phyloP scores from a whole-genome alignment of 768 basidiomycete genomes.

The Holtermanniella nyarrowii region DNA sequence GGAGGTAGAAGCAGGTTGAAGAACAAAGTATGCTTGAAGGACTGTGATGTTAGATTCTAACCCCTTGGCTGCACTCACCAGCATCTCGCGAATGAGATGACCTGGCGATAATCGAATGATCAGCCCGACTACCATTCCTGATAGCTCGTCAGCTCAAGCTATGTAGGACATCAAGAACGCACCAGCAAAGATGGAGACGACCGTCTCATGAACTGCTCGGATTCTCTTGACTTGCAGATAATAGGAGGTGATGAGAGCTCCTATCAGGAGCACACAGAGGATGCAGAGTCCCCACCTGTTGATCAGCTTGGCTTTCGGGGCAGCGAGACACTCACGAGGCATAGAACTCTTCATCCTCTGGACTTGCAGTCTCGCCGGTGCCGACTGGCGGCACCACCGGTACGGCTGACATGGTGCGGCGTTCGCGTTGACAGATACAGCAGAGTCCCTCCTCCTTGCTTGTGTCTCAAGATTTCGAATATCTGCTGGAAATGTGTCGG shows the following conservation, averaged over 20 bases:
- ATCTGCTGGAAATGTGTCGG: too few relatives aligned
- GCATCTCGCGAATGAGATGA: constrained; percentile 90
- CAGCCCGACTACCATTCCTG: constrained; percentile 83
- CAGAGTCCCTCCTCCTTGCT: too few relatives aligned
- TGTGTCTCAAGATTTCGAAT: too few relatives aligned
- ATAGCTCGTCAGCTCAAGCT: not conserved
- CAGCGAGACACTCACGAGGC: constrained; percentile 30
- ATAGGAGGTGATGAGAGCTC: constrained; percentile 92
- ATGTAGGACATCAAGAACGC: not conserved
- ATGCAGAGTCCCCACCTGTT: constrained; percentile 41
- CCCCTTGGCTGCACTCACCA: constrained; percentile 53
- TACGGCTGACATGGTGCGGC: constrained; percentile 1
- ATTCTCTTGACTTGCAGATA: constrained; percentile 96
- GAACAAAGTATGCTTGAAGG: constrained; percentile 92
- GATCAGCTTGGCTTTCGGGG: not conserved
- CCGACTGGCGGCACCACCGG: constrained; percentile 9
- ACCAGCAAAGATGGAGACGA: constrained; percentile 84
- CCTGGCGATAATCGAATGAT: constrained; percentile 83
- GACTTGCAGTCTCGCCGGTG: constrained; percentile 21
- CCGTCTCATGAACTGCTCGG: constrained; percentile 87
- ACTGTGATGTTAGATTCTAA: constrained; percentile 47
- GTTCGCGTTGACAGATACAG: too few relatives aligned
- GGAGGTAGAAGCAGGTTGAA: constrained; percentile 97
- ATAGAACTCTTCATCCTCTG: constrained; percentile 41
- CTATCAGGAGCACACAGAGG: constrained; percentile 64